These are phyloP conservation scores for Neurospora sp. DNA, from an alignment of 495 filamentous ascomycete genomes.

Conservation along the genomic window DNA sequence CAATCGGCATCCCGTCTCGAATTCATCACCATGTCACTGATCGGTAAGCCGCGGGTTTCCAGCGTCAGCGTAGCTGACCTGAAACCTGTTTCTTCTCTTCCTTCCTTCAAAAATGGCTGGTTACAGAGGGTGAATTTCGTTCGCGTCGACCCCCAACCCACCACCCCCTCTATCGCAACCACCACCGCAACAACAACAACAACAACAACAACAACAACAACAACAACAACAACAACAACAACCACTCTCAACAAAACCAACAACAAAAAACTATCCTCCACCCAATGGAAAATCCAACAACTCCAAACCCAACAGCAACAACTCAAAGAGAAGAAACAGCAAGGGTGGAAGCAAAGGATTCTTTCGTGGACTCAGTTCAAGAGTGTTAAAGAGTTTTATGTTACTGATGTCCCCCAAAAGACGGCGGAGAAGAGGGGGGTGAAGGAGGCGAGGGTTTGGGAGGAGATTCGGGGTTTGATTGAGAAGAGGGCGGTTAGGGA, in stretches of 20 bases:
- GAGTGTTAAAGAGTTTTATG: neutral
- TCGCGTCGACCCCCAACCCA: neutral
- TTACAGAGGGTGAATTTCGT: neutral
- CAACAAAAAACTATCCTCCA: neutral
- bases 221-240: too few species aligned
- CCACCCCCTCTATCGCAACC: neutral
- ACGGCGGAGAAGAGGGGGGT: neutral
- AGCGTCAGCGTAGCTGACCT: conserved; percentile 42
- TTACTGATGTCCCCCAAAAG: neutral
- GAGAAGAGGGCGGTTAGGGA: neutral
- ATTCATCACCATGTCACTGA: conserved; percentile 60
- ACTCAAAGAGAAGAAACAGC: neutral
- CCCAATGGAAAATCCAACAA: neutral
- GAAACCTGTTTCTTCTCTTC: conserved; percentile 17
- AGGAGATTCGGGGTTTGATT: neutral
- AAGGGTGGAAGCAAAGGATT: neutral
- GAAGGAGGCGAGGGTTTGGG: neutral
- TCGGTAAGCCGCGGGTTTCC: conserved; percentile 43
- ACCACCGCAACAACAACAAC: neutral
- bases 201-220: too few species aligned
- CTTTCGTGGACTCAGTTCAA: neutral
- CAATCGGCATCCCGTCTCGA: conserved; percentile 45
- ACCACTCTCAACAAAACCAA: neutral
- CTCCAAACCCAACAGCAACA: neutral
- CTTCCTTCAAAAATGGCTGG: neutral